These are phyloP conservation scores for Moricandia moricandioides DNA, from an alignment of 345 rosid genomes.

Conservation along the genomic window DNA sequence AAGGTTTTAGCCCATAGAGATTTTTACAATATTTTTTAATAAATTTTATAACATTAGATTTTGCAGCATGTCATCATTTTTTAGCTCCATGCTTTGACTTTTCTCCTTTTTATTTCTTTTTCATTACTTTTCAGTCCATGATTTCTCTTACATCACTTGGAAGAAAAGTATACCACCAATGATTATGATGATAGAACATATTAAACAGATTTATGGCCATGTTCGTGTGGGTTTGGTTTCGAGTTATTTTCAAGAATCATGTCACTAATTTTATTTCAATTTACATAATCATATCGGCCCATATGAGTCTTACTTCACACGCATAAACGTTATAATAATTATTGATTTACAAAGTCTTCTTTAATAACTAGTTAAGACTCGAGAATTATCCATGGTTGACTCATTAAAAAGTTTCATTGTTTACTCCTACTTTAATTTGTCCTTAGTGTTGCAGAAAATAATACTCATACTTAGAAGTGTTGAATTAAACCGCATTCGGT, in stretches of 20 bases:
- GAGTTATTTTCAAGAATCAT: conserved; percentile 24
- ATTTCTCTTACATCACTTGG: conserved; percentile 26
- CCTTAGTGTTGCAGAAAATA: background rate
- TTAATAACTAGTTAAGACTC: background rate
- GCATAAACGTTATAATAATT: background rate
- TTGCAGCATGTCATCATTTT: conserved; percentile 6
- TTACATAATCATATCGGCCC: conserved; percentile 22
- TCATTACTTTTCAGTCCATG: background rate
- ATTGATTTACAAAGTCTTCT: background rate
- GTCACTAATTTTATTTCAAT: conserved; percentile 11
- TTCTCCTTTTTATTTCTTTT: background rate
- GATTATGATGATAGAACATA: conserved; percentile 14
- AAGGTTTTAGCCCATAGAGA: background rate
- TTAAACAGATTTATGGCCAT: conserved; percentile 4
- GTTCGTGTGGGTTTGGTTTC: conserved; percentile 33
- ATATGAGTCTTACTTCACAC: conserved; percentile 17
- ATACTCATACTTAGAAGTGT: background rate
- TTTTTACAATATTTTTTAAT: background rate
- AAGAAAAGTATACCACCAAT: conserved; percentile 22
- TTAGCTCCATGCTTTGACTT: conserved; percentile 19
- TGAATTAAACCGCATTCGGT: background rate
- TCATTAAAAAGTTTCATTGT: background rate
- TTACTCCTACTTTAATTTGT: background rate
- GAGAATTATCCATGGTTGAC: background rate
- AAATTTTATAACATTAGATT: background rate